Conservation (phyloP, 768 basidiomycete species). For the Epithele typhae region DNA sequence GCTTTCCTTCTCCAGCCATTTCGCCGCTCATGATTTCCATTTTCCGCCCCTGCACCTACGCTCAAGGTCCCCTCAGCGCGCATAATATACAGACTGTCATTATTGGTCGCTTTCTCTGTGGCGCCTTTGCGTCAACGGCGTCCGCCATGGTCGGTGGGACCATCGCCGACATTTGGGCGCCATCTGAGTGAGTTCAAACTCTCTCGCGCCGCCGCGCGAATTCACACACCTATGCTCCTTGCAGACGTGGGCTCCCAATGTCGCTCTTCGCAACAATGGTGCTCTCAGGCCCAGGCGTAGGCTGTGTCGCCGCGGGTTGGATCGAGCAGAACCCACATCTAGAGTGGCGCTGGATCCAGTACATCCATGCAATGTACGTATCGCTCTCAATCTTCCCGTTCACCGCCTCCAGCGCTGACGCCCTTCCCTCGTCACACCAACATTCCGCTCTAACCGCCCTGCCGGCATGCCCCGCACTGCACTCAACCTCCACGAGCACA, state of each 20-base stretch:
- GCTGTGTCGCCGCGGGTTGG: conserved; percentile 62
- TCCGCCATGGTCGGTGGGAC: conserved; percentile 75
- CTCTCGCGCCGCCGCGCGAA: background rate
- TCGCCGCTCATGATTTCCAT: too few species aligned
- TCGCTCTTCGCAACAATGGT: conserved; percentile 61
- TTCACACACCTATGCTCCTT: too few species aligned
- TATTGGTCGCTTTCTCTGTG: conserved; percentile 59
- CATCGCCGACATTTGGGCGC: conserved; percentile 63
- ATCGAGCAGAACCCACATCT: conserved; percentile 54
- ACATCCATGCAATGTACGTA: conserved; percentile 64
- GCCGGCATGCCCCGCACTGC: background rate
- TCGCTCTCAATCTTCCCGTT: background rate
- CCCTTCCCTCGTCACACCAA: too few species aligned
- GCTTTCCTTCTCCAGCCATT: background rate
- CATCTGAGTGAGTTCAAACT: conserved; percentile 46
- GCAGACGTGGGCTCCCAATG: conserved; percentile 76
- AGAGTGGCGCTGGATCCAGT: conserved; percentile 82
- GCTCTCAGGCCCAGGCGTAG: conserved; percentile 58
- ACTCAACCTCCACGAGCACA: conserved; percentile 19
- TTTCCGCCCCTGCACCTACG: too few species aligned
- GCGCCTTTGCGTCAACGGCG: conserved; percentile 64
- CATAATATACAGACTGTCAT: conserved; percentile 58
- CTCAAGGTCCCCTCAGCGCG: conserved; percentile 29
- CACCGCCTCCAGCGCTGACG: background rate
- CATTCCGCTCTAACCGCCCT: conserved; percentile 1